A percentile compares a stretch with the other conserved stretches of the same genome.
phyloP scores from a whole-genome alignment of 2,329 filamentous ascomycete genomes.

The Hymenoscyphus salicellus region DNA sequence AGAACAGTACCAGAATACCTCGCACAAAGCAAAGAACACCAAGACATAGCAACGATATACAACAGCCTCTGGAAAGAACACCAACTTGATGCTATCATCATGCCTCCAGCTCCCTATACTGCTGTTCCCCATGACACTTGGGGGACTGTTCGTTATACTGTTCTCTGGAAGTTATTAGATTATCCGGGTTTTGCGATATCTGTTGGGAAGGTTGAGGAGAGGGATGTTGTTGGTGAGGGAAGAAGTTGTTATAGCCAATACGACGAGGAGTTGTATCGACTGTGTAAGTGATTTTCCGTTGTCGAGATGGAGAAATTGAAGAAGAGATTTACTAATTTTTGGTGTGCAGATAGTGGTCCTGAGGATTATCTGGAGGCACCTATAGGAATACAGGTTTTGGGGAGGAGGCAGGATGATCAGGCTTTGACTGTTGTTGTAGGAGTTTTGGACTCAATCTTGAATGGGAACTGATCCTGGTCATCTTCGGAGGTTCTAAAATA shows the following conservation, averaged over 20 bases:
- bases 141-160: slow-evolving; percentile 52
- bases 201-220: slow-evolving; percentile 36
- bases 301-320: slow-evolving; percentile 13
- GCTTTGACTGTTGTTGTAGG: slow-evolving; percentile 28
- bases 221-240: slow-evolving; percentile 28
- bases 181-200: slow-evolving; percentile 54
- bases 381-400: slow-evolving; percentile 35
- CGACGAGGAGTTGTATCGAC: slow-evolving; percentile 26
- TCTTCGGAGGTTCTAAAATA: too few species aligned
- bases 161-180: slow-evolving; percentile 56
- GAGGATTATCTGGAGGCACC: slow-evolving; percentile 32
- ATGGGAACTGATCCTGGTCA: neutral
- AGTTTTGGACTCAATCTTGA: slow-evolving; percentile 32
- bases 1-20: neutral
- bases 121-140: slow-evolving; percentile 45
- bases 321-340: neutral
- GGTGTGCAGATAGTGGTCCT: slow-evolving; percentile 33
- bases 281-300: slow-evolving; percentile 26
- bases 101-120: slow-evolving; percentile 49
- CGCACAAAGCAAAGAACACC: neutral
- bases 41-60: neutral
- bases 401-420: slow-evolving; percentile 35
- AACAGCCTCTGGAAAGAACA: slow-evolving; percentile 4
- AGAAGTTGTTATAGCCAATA: slow-evolving; percentile 31
- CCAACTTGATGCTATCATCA: slow-evolving; percentile 50